These are phyloP conservation scores for Penicillium mononematosum DNA, from an alignment of 495 filamentous ascomycete species.

Conservation along the genomic window DNA sequence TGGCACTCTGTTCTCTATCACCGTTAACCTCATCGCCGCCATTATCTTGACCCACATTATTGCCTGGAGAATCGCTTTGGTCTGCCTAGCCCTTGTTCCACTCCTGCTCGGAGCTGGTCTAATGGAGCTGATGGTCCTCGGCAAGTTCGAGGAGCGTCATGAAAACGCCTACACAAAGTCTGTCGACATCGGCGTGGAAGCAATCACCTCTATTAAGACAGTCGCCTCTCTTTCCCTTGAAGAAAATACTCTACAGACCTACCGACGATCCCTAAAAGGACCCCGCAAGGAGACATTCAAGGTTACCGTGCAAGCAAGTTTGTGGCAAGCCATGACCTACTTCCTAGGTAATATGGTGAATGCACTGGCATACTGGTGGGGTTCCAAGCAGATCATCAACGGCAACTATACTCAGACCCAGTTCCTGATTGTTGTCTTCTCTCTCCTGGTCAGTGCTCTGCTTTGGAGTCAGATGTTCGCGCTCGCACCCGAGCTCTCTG, in stretches of 20 bases:
- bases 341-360: conserved; percentile 54
- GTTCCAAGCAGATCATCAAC: conserved; percentile 53
- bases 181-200: conserved; percentile 48
- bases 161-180: conserved; percentile 50
- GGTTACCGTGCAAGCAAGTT: conserved; percentile 44
- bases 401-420: conserved; percentile 55
- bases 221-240: conserved; percentile 51
- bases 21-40: conserved; percentile 36
- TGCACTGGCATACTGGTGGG: conserved; percentile 67
- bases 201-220: conserved; percentile 52
- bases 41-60: conserved; percentile 40
- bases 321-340: conserved; percentile 54
- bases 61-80: conserved; percentile 39
- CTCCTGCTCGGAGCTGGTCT: conserved; percentile 42
- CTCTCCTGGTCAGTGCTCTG: conserved; percentile 55
- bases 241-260: conserved; percentile 32
- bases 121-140: conserved; percentile 50
- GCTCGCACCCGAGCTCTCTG: conserved; percentile 57
- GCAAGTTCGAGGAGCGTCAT: conserved; percentile 57
- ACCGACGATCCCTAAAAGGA: conserved; percentile 35
- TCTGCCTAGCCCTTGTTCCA: conserved; percentile 40
- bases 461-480: conserved; percentile 63
- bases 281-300: conserved; percentile 46
- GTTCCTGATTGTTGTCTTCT: conserved; percentile 62
- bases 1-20: conserved; percentile 45